phyloP scores from a whole-genome alignment of 2,329 filamentous ascomycete species.

The Gaeumannomyces tritici region DNA sequence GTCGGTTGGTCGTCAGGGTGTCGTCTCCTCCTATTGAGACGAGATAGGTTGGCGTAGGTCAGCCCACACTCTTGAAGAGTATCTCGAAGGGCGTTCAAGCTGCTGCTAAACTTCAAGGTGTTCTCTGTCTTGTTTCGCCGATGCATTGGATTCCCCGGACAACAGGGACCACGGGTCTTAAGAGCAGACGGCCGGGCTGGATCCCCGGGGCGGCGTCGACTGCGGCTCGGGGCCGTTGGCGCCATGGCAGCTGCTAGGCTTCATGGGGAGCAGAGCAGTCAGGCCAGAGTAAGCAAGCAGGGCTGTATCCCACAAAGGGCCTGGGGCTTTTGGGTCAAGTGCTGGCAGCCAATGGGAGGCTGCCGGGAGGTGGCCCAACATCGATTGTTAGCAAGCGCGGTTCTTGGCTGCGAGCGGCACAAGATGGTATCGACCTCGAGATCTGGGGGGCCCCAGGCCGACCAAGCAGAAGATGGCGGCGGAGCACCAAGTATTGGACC shows the following conservation, averaged over 20 bases:
- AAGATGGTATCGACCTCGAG: not conserved
- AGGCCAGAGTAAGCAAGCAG: not conserved
- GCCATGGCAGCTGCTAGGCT: not conserved
- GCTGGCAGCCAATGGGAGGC: no score
- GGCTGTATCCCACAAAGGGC: not conserved
- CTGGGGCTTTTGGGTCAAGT: not conserved
- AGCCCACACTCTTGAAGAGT: not conserved
- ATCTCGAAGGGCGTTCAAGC: not conserved
- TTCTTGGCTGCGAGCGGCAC: not conserved
- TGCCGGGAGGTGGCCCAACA: not conserved
- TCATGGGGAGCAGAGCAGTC: not conserved
- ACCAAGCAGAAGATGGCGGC: not conserved
- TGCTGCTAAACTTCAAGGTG: not conserved
- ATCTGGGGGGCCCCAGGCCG: not conserved
- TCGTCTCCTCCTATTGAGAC: not conserved
- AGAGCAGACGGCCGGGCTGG: not conserved
- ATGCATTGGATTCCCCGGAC: not conserved
- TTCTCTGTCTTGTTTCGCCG: not conserved
- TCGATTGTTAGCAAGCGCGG: not conserved
- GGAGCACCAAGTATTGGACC: not conserved
- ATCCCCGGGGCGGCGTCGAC: not conserved
- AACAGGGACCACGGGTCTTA: not conserved
- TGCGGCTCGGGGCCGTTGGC: not conserved
- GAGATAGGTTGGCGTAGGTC: not conserved
- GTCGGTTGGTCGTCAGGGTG: not conserved